Base-by-base conservation (phyloP, 2,329 filamentous ascomycete species). In the Scytalidium lignicola region DNA sequence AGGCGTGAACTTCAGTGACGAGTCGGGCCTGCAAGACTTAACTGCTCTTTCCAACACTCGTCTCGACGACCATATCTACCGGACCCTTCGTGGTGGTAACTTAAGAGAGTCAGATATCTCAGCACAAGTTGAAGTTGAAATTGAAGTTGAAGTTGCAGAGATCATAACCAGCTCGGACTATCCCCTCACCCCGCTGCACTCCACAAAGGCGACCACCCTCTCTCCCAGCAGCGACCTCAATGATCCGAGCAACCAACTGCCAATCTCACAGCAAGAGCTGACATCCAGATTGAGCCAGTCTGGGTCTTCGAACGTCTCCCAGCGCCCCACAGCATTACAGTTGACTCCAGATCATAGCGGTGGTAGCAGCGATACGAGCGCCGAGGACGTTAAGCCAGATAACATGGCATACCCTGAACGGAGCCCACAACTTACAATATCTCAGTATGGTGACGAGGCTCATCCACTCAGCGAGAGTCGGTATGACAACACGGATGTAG, bases 271-370 rank as follows among this genome's bases (percentile, higher is more conserved):
- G 42, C 52, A 59, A 49, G 58, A 59, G 40, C 44, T 59, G 41
- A 57, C 49, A 20, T 51, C 47, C 28, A 55, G 55, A 2, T 39
- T 57, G 10, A 49, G 59, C n/a, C 53, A 51, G 22, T 47, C 51
- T 6, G 51, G 47, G 19, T 56, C 50, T n/a, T 56, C 50, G 18
- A 53, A 47, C 21, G 42, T 48, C 21, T 51, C 54, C 21, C 42
- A 54, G 10, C 41, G 58, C 29, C 43, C 51, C 9, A 46, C 52
- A 10, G 47, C 53, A 3, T 26, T 60, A 29, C 58, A 62, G 50
- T 56, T 61, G 51, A 65, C 63, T 28, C 62, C 62, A 19, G 61
- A 65, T 28, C 56, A 59, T 26, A 65, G 63, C 43, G 58, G 62
- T 18, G n/a, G n/a, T 17, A 62, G 60, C 41, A 65, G 63, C 49